Conservation (phyloP, 352 stramenopile genomes). For the Phytophthora idaei region DNA sequence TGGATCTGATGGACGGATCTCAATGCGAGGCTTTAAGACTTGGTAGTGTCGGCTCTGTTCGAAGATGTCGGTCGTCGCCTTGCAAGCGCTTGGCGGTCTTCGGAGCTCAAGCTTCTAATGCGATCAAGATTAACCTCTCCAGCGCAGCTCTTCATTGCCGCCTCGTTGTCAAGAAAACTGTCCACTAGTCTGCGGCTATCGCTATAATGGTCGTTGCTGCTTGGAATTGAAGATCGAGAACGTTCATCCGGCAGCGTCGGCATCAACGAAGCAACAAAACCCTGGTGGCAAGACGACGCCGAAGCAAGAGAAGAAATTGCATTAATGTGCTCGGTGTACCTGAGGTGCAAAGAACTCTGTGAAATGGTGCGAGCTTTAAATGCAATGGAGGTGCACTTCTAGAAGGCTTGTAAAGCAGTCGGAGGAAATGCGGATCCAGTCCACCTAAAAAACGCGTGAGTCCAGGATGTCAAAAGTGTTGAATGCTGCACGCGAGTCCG, state of each 20-base stretch:
- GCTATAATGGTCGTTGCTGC: background rate
- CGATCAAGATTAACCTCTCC: constrained; percentile 35
- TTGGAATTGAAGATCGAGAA: constrained; percentile 12
- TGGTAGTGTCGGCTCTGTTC: constrained; percentile 17
- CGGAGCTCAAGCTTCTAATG: constrained; percentile 31
- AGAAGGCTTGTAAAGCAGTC: no score
- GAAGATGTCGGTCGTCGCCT: constrained; percentile 1
- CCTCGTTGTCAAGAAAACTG: constrained; percentile 37
- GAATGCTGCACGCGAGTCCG: no score
- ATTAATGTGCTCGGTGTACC: constrained; percentile 7
- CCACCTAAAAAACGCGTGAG: no score
- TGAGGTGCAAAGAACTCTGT: background rate
- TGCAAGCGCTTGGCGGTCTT: constrained; percentile 34
- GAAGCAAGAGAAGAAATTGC: constrained; percentile 21
- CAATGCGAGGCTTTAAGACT: constrained; percentile 5
- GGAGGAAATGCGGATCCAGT: no score
- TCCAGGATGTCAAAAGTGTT: no score
- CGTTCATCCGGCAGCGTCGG: constrained; percentile 5
- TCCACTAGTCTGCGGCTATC: constrained; percentile 10
- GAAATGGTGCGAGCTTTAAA: background rate
- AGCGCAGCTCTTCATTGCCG: constrained; percentile 39
- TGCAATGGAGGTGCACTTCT: background rate
- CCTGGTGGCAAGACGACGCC: constrained; percentile 5
- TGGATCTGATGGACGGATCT: background rate
- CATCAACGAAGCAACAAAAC: constrained; percentile 14